Conservation (phyloP, 2,329 filamentous ascomycete genomes). For the Sporothrix protearum region DNA sequence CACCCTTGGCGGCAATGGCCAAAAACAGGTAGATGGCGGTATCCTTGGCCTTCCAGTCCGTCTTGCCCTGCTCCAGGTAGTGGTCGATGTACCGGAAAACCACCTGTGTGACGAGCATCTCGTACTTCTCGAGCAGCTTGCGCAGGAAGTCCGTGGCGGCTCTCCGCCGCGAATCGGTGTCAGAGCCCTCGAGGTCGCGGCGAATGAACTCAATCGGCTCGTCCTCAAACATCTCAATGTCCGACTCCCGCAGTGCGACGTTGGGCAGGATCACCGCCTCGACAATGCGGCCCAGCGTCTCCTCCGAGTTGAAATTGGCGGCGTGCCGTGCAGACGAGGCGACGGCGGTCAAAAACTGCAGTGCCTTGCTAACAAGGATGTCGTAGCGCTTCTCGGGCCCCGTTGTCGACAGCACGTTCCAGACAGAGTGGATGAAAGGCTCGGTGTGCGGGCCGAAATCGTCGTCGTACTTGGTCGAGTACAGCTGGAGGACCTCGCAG, state of each 20-base stretch:
- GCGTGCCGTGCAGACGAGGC: constrained; percentile 75
- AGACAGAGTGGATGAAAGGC: constrained; percentile 84
- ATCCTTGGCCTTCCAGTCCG: constrained; percentile 95
- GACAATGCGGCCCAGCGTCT: constrained; percentile 77
- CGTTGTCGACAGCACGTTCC: constrained; percentile 83
- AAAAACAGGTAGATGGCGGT: constrained; percentile 97
- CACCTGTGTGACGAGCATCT: constrained; percentile 77
- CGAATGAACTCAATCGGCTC: constrained; percentile 98
- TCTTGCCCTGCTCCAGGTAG: constrained; percentile 75
- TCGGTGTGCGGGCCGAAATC: constrained; percentile 78
- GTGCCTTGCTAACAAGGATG: constrained; percentile 84
- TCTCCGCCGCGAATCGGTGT: constrained; percentile 86
- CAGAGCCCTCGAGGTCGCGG: constrained; percentile 89
- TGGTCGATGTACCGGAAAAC: constrained; percentile 83
- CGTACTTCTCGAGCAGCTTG: constrained; percentile 84
- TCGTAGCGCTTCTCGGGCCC: constrained; percentile 91
- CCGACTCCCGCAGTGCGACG: constrained; percentile 83
- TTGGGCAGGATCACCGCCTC: constrained; percentile 96
- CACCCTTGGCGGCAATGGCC: constrained; percentile 87
- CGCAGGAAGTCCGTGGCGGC: constrained; percentile 93
- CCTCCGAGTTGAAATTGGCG: constrained; percentile 76
- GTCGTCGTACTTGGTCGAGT: constrained; percentile 92
- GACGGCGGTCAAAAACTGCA: constrained; percentile 91
- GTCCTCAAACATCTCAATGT: constrained; percentile 94
- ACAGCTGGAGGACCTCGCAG: constrained; percentile 84